These are phyloP conservation scores for Penicillium arizonense DNA, from an alignment of 495 filamentous ascomycete species.

Conservation along the genomic window DNA sequence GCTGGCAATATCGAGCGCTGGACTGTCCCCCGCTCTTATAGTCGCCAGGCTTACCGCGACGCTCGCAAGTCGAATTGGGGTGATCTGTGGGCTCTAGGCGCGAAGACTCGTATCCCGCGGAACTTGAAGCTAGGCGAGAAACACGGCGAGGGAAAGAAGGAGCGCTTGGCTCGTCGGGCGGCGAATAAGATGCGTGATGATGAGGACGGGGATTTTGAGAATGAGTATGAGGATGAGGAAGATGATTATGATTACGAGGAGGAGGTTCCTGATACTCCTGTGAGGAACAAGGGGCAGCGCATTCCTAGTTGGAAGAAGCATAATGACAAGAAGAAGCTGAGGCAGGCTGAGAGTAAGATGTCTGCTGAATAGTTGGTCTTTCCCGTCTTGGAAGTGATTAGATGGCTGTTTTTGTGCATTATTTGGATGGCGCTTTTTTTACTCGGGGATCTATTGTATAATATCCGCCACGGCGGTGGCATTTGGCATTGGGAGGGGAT, in stretches of 20 bases:
- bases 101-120: conserved; percentile 73
- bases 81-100: conserved; percentile 92
- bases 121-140: conserved; percentile 61
- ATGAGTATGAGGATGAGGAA: conserved; percentile 26
- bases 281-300: conserved; percentile 38
- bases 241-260: conserved; percentile 16
- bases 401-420: conserved; percentile 1
- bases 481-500: conserved; percentile 17
- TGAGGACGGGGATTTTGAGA: conserved; percentile 17
- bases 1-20: conserved; percentile 86
- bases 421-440: conserved; percentile 14
- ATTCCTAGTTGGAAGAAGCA: conserved; percentile 50
- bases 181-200: conserved; percentile 25
- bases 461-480: conserved; percentile 3
- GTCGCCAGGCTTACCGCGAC: conserved; percentile 79
- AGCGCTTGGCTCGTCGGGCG: conserved; percentile 38
- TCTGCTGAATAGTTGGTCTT: conserved; percentile 24
- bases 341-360: conserved; percentile 40
- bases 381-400: background rate
- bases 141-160: conserved; percentile 54
- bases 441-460: conserved; percentile 6
- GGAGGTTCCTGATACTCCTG: conserved; percentile 18
- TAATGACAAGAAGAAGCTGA: conserved; percentile 41
- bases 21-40: conserved; percentile 81
- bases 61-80: conserved; percentile 90